These are phyloP conservation scores for Sideroxylon spinosum DNA, from an alignment of 179 eudicot species.

Conservation along the genomic window DNA sequence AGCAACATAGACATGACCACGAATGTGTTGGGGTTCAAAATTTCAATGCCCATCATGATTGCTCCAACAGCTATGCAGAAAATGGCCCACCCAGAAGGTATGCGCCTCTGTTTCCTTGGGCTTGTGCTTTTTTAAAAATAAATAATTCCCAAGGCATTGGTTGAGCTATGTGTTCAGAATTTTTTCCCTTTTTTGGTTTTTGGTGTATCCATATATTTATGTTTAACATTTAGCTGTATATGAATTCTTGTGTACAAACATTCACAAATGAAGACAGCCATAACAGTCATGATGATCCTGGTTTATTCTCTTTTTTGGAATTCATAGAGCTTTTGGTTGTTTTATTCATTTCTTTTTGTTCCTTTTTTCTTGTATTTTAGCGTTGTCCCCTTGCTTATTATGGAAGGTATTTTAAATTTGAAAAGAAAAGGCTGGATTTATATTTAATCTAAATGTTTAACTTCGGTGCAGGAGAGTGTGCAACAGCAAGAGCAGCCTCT, in stretches of 20 bases:
- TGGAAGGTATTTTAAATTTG: neutral
- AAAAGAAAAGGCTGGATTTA: neutral
- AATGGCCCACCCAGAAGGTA: slow-evolving; percentile 87
- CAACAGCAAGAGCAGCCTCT: slow-evolving; percentile 81
- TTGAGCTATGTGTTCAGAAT: neutral
- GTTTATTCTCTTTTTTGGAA: too few species aligned
- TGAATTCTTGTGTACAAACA: neutral
- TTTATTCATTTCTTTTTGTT: too few species aligned
- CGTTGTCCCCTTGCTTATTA: neutral
- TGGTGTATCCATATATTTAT: neutral
- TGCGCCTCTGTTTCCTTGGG: neutral
- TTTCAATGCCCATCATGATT: slow-evolving; percentile 85
- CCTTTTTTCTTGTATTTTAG: too few species aligned
- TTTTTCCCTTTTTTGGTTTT: neutral
- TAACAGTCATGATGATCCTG: too few species aligned
- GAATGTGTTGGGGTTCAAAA: slow-evolving; percentile 57
- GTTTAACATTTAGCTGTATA: neutral
- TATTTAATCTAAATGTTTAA: slow-evolving; percentile 8
- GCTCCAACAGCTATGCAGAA: slow-evolving; percentile 91
- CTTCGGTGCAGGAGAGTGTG: slow-evolving; percentile 66
- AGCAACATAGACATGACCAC: slow-evolving; percentile 59
- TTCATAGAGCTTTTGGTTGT: too few species aligned
- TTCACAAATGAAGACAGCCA: neutral
- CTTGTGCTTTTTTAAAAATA: neutral
- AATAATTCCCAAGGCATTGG: neutral